phyloP scores from a whole-genome alignment of 176 grass and related monocot species.

The Musa troglodytarum region DNA sequence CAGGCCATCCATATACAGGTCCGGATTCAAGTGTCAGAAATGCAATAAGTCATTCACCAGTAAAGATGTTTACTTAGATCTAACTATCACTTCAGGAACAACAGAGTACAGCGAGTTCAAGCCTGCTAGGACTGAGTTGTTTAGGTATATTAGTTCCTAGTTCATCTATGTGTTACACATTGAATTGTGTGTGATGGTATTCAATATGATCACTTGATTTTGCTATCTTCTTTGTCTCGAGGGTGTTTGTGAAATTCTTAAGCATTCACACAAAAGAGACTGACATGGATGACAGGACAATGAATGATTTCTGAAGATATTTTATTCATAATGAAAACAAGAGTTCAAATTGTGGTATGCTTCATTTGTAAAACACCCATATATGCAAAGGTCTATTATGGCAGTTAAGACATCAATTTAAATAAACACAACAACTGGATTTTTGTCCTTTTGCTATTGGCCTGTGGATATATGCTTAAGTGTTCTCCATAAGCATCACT shows the following conservation, averaged over 20 bases:
- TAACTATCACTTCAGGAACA: conserved; percentile 77
- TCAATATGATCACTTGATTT: neutral
- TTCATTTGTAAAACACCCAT: too few species aligned
- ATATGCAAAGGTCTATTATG: too few species aligned
- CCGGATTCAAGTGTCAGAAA: conserved; percentile 74
- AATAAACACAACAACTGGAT: too few species aligned
- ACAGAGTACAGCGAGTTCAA: conserved; percentile 78
- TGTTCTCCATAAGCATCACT: too few species aligned
- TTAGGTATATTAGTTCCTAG: conserved; percentile 35
- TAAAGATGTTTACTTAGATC: conserved; percentile 81
- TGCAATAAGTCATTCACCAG: conserved; percentile 83
- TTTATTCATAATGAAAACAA: neutral
- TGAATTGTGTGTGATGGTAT: neutral
- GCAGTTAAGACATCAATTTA: too few species aligned
- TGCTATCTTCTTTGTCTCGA: neutral
- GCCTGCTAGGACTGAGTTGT: conserved; percentile 84
- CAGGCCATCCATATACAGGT: conserved; percentile 89
- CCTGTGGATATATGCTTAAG: too few species aligned
- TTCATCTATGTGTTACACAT: neutral
- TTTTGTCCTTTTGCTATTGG: too few species aligned
- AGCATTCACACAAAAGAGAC: neutral
- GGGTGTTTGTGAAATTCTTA: neutral
- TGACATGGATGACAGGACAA: neutral
- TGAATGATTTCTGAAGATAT: neutral
- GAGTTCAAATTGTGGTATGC: neutral